phyloP scores from a whole-genome alignment of 768 basidiomycete genomes.

The Leccinellum luteum region DNA sequence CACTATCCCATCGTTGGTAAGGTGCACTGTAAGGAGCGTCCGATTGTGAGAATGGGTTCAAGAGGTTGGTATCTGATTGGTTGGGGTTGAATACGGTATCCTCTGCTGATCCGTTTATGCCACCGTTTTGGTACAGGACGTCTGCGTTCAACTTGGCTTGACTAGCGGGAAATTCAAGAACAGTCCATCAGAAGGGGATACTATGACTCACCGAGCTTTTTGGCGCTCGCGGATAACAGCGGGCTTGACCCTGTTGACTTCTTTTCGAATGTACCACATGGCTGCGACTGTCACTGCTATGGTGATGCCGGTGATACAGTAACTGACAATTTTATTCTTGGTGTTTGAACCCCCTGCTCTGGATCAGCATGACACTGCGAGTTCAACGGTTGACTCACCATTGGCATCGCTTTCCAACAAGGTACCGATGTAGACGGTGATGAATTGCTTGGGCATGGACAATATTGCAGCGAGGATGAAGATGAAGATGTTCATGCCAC shows the following conservation, averaged over 20 bases:
- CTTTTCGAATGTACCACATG: slow-evolving; percentile 78
- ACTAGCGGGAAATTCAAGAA: slow-evolving; percentile 31
- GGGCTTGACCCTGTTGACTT: slow-evolving; percentile 70
- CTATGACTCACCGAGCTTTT: slow-evolving; percentile 56
- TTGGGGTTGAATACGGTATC: slow-evolving; percentile 37
- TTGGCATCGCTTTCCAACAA: slow-evolving; percentile 52
- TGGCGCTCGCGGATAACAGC: slow-evolving; percentile 65
- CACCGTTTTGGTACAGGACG: slow-evolving; percentile 29
- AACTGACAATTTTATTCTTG: slow-evolving; percentile 63
- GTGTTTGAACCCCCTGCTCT: slow-evolving; percentile 24
- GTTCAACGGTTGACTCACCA: slow-evolving; percentile 13
- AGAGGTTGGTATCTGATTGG: slow-evolving; percentile 43
- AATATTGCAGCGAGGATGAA: slow-evolving; percentile 80
- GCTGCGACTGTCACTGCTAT: slow-evolving; percentile 69
- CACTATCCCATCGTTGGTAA: slow-evolving; percentile 53
- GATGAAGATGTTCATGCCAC: slow-evolving; percentile 78
- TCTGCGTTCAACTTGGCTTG: slow-evolving; percentile 50
- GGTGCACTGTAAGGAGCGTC: slow-evolving; percentile 31
- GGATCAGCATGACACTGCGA: slow-evolving; percentile 2
- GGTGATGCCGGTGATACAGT: slow-evolving; percentile 65
- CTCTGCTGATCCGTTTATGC: slow-evolving; percentile 29
- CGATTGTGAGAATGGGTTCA: slow-evolving; percentile 22
- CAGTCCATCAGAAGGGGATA: background rate
- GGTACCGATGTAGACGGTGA: slow-evolving; percentile 89
- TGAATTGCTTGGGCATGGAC: slow-evolving; percentile 87